Conservation (phyloP, 352 stramenopile species). For the Phytophthora podocarpi region DNA sequence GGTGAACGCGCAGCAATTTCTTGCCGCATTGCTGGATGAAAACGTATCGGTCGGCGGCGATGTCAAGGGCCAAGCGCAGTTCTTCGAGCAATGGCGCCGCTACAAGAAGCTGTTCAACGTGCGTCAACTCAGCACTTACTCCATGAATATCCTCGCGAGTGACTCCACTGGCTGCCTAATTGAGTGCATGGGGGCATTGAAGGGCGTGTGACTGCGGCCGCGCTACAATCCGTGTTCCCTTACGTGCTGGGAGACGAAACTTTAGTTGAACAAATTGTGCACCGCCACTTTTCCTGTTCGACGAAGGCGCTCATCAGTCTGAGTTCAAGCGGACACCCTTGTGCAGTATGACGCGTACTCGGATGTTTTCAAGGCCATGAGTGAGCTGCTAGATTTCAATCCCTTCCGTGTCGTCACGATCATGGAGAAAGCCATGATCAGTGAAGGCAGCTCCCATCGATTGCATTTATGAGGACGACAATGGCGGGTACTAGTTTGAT, state of each 20-base stretch:
- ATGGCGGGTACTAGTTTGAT: neutral
- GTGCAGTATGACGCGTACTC: conserved; percentile 33
- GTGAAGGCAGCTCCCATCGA: conserved; percentile 22
- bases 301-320: conserved; percentile 37
- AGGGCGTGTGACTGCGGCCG: conserved; percentile 8
- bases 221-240: conserved; percentile 21
- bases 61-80: conserved; percentile 16
- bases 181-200: conserved; percentile 25
- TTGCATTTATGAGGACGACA: too few relatives aligned
- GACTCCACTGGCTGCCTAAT: conserved; percentile 17
- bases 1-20: conserved; percentile 20
- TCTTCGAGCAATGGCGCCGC: conserved; percentile 47
- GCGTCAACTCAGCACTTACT: conserved; percentile 9
- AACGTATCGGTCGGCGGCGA: conserved; percentile 15
- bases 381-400: conserved; percentile 12
- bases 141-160: conserved; percentile 19
- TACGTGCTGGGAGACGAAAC: conserved; percentile 4
- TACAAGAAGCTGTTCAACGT: conserved; percentile 43
- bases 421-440: conserved; percentile 30
- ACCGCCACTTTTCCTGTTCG: conserved; percentile 10
- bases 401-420: conserved; percentile 6
- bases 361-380: conserved; percentile 35
- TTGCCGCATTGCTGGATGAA: conserved; percentile 19
- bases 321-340: conserved; percentile 14
- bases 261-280: conserved; percentile 8